A percentile compares a stretch with the other conserved stretches of the same genome.
Conservation (phyloP, 352 stramenopile species). For the Phytophthora fragariaefolia region DNA sequence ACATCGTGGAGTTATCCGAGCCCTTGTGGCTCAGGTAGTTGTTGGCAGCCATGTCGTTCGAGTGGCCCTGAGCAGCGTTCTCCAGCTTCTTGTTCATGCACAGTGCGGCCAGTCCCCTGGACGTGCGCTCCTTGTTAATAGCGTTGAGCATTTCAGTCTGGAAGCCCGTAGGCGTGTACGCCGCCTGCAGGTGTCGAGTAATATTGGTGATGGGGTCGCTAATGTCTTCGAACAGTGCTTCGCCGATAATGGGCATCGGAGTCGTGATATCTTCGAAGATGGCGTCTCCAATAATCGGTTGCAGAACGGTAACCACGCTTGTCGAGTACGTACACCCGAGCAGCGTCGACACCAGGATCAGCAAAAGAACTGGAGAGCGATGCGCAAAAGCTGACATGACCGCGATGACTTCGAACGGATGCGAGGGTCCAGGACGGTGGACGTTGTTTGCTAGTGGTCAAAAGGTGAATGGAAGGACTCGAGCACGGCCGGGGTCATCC, state of each 20-base stretch:
- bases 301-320: conserved; percentile 15
- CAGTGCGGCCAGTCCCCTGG: conserved; percentile 34
- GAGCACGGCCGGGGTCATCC: neutral
- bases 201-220: conserved; percentile 6
- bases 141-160: conserved; percentile 48
- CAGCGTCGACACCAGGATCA: conserved; percentile 20
- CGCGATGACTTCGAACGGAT: neutral
- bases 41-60: conserved; percentile 52
- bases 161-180: conserved; percentile 28
- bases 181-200: conserved; percentile 26
- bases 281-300: conserved; percentile 29
- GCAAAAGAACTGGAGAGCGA: neutral
- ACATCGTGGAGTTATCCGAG: conserved; percentile 47
- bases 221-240: conserved; percentile 25
- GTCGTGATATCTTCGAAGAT: conserved; percentile 32
- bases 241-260: conserved; percentile 26
- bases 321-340: conserved; percentile 15
- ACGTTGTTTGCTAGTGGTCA: conserved; percentile 11
- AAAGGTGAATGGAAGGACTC: conserved; percentile 33
- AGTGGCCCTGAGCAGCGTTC: conserved; percentile 33
- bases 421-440: neutral
- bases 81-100: conserved; percentile 54
- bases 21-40: conserved; percentile 66
- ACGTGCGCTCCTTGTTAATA: conserved; percentile 57
- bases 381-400: conserved; percentile 14